Evolutionary conservation across 164 flowering plant genomes (phyloP).

Genomic region (Paratinospora sagittata): DNA sequence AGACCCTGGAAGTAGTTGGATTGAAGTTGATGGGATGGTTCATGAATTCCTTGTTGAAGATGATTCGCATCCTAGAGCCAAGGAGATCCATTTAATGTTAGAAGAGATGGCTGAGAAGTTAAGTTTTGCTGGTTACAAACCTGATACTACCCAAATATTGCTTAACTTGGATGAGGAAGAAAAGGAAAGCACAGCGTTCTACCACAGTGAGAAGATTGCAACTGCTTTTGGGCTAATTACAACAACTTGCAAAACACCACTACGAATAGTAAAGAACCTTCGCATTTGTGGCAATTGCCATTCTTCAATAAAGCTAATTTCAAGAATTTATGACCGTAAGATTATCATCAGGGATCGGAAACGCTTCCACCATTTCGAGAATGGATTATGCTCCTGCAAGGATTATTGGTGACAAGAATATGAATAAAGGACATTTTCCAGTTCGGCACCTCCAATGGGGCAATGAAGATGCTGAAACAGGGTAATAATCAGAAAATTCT

Average conservation of each 20-base stretch:
- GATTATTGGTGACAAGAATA: slow-evolving; percentile 7
- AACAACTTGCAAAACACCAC: slow-evolving; percentile 27
- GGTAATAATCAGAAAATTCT: no score
- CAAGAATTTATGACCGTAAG: slow-evolving; percentile 9
- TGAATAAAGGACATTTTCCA: not conserved
- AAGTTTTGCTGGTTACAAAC: slow-evolving; percentile 30
- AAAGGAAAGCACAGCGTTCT: slow-evolving; percentile 25
- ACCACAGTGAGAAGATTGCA: slow-evolving; percentile 60
- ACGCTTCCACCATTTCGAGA: slow-evolving; percentile 13
- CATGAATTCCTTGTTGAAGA: slow-evolving; percentile 58
- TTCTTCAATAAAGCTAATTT: slow-evolving; percentile 20
- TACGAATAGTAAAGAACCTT: slow-evolving; percentile 46
- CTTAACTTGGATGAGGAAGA: slow-evolving; percentile 45
- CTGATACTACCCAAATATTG: slow-evolving; percentile 41
- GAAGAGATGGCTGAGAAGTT: slow-evolving; percentile 33
- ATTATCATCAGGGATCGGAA: slow-evolving; percentile 10
- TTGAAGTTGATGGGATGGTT: slow-evolving; percentile 46
- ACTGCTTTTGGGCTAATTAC: slow-evolving; percentile 52
- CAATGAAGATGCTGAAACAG: not conserved
- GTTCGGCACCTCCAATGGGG: not conserved
- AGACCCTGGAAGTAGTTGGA: slow-evolving; percentile 66
- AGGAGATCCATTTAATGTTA: slow-evolving; percentile 45
- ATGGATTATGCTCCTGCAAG: slow-evolving; percentile 11
- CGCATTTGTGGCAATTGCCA: slow-evolving; percentile 59
- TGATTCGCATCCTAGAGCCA: slow-evolving; percentile 37